Evolutionary conservation across 768 basidiomycete species (phyloP).

Genomic region (Tremella fuciformis): DNA sequence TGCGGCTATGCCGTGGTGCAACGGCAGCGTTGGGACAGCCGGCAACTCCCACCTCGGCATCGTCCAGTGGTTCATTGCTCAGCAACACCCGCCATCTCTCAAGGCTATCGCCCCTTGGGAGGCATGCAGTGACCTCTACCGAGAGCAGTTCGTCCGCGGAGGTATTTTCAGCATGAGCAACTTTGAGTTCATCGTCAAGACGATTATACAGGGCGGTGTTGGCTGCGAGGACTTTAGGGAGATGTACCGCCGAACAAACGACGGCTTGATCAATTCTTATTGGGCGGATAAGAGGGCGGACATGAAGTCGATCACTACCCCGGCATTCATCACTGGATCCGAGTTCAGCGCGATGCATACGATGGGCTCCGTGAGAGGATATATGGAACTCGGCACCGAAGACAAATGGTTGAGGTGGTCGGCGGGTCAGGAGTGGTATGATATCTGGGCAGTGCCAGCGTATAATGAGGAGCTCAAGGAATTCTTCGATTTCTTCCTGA

Average conservation of each 20-base stretch:
- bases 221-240: conserved; percentile 22
- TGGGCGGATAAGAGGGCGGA: conserved; percentile 31
- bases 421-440: no score
- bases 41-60: conserved; percentile 27
- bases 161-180: conserved; percentile 22
- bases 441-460: no score
- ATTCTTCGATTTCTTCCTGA: no score
- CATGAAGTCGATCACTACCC: no score
- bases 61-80: conserved; percentile 24
- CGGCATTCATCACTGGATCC: no score
- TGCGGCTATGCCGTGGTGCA: conserved; percentile 25
- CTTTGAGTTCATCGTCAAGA: conserved; percentile 23
- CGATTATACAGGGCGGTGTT: conserved; percentile 21
- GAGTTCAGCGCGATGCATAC: no score
- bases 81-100: conserved; percentile 28
- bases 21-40: conserved; percentile 27
- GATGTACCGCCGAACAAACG: conserved; percentile 16
- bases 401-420: no score
- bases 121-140: conserved; percentile 20
- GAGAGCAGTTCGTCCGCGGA: conserved; percentile 25
- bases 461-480: no score
- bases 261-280: conserved; percentile 7
- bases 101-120: conserved; percentile 40
- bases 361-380: no score
- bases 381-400: no score